Base-by-base conservation (phyloP, 179 eudicot genomes). In the Silene noctiflora region DNA sequence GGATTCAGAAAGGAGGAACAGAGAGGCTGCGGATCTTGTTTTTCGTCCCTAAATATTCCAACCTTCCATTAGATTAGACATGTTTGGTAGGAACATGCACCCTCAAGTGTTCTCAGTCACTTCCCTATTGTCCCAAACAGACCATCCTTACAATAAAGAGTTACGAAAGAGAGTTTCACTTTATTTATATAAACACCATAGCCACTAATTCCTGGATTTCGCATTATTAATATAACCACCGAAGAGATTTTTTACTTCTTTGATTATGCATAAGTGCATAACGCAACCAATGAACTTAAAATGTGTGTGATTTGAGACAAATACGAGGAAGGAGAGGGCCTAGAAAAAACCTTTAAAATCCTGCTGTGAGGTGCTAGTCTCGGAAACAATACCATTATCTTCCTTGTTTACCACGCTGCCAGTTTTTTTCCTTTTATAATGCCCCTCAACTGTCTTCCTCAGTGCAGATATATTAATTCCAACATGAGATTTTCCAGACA, bases 361-460 rank as follows among this genome's bases (percentile, higher is more conserved):
- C 79, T 73, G 75, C 51, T 75, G 82, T 19, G 74, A 44, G 81
- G 76, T 64, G 78, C 77, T 72, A 35, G 61, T 68, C 61, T 53
- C 21, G 61, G 81, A 76, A 19, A 74, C 58, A 64, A 46, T 53
- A 69, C 55, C 81, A 35, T 62, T 75, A 67, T 75, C 83, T 72
- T 72, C 84, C 61, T 82, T 88, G 68, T 83, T 84, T 74, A 65
- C 81, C 48, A 74, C 71, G 66, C 65, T 77, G 64, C 42, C 71
- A 4, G 81, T 42, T 74, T 70, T 79, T 83, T 80, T 87, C 79
- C 75, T 87, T 69, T 86, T 82, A 33, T 83, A 74, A 55, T 81
- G 86, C 59, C 87, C 91, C 69, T 85, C 88, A 16, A 75, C 86
- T 68, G 79, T 89, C 80, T 86, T 91, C 74, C 87, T 82, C 74